A percentile compares a stretch with the other conserved stretches of the same genome.
Evolutionary conservation across 441 rosid species (phyloP).

Genomic region (Manihot esculenta): DNA sequence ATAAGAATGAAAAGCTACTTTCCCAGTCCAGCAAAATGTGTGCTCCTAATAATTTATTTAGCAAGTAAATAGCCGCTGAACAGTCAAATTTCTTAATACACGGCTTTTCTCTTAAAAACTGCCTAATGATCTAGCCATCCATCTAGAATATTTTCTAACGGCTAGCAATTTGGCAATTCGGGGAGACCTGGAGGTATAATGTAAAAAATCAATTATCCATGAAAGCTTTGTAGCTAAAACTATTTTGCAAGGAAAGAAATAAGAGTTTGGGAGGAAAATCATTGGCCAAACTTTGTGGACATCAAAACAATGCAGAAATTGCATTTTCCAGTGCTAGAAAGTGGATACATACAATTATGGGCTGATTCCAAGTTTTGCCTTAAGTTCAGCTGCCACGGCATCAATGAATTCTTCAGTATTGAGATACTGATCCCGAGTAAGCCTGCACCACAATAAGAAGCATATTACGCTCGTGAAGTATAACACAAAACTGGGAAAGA

Average conservation of each 20-base stretch:
- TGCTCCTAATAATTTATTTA: background rate
- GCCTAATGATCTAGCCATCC: background rate
- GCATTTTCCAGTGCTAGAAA: background rate
- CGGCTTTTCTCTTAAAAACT: background rate
- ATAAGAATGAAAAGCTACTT: background rate
- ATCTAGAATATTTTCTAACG: background rate
- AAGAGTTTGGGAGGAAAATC: no score
- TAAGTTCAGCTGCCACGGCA: conserved; percentile 72
- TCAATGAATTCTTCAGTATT: conserved; percentile 90
- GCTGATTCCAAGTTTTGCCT: conserved; percentile 41
- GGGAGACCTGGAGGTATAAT: background rate
- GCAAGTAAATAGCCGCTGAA: background rate
- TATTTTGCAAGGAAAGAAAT: background rate
- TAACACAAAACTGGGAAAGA: background rate
- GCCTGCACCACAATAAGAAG: conserved; percentile 37
- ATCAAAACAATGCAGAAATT: background rate
- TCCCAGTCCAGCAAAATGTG: background rate
- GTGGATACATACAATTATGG: conserved; percentile 11
- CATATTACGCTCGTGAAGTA: background rate
- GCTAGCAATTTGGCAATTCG: background rate
- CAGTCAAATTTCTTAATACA: background rate
- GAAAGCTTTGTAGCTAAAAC: background rate
- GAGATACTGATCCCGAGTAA: conserved; percentile 57
- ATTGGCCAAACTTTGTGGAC: no score
- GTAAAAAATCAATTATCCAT: background rate